These are phyloP conservation scores for Lavandula angustifolia DNA, from an alignment of 257 asterid genomes.

Conservation along the genomic window DNA sequence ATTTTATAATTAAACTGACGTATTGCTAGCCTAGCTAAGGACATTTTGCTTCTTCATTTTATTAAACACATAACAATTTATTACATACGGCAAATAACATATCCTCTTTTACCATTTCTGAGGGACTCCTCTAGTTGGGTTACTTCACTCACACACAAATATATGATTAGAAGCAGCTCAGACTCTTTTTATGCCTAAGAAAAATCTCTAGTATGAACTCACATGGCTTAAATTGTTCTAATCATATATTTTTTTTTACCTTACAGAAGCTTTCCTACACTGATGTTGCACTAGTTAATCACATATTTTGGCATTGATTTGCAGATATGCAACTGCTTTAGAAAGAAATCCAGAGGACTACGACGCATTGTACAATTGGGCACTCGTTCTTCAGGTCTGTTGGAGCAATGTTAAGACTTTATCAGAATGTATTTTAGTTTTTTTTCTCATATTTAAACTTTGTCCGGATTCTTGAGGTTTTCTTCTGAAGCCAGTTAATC, in stretches of 20 bases:
- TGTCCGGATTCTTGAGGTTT: slow-evolving; percentile 15
- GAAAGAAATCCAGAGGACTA: slow-evolving; percentile 93
- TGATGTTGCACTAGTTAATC: slow-evolving; percentile 27
- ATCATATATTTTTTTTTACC: slow-evolving; percentile 24
- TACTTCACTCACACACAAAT: neutral
- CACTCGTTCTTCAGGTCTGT: slow-evolving; percentile 93
- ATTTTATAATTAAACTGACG: slow-evolving; percentile 19
- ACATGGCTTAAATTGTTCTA: slow-evolving; percentile 19
- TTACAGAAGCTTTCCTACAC: slow-evolving; percentile 21
- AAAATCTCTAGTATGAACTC: slow-evolving; percentile 22
- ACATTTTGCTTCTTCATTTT: neutral
- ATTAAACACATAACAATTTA: neutral
- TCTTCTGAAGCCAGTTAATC: slow-evolving; percentile 28
- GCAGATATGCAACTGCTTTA: slow-evolving; percentile 90
- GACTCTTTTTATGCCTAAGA: slow-evolving; percentile 15
- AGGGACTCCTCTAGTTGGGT: slow-evolving; percentile 5
- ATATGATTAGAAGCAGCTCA: slow-evolving; percentile 17
- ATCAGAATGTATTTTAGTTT: slow-evolving; percentile 17
- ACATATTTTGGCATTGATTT: slow-evolving; percentile 30
- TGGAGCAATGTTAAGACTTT: slow-evolving; percentile 30
- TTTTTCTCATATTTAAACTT: slow-evolving; percentile 22
- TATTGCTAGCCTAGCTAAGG: slow-evolving; percentile 3
- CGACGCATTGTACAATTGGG: slow-evolving; percentile 99
- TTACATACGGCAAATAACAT: neutral
- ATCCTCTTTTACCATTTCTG: slow-evolving; percentile 18